These are phyloP conservation scores for Blepharisma japonicum DNA, from an alignment of 73 alveolate genomes.

Conservation along the genomic window DNA sequence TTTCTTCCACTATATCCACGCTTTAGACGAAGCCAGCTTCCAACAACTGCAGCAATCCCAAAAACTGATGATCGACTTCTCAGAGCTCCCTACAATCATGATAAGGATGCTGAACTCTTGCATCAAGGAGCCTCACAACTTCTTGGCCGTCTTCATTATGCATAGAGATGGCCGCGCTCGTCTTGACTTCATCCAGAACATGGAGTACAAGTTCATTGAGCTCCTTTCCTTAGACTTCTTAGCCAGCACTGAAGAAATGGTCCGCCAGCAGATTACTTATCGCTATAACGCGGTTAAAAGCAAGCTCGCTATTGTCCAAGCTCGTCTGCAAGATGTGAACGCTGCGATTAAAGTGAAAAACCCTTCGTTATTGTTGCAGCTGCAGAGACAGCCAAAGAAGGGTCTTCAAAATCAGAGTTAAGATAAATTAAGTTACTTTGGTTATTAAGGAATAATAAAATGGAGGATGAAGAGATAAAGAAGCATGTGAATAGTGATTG, in stretches of 20 bases:
- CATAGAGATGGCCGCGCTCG: conserved; percentile 86
- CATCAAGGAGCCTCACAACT: conserved; percentile 77
- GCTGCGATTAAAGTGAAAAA: conserved; percentile 78
- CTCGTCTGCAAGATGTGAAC: conserved; percentile 75
- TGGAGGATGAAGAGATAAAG: too few relatives aligned
- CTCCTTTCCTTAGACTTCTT: conserved; percentile 69
- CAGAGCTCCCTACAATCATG: conserved; percentile 75
- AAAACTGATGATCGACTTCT: conserved; percentile 85
- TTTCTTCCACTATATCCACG: conserved; percentile 85
- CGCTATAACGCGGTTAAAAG: conserved; percentile 76
- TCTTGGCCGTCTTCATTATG: conserved; percentile 90
- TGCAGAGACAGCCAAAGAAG: conserved; percentile 58
- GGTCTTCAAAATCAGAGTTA: neutral
- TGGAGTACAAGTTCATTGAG: conserved; percentile 92
- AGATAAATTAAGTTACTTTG: too few relatives aligned
- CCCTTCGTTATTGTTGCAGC: conserved; percentile 82
- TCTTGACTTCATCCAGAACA: conserved; percentile 82
- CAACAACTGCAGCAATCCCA: conserved; percentile 47
- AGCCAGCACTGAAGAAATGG: conserved; percentile 80
- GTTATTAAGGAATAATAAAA: too few relatives aligned
- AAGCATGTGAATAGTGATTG: too few relatives aligned
- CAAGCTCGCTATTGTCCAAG: conserved; percentile 80
- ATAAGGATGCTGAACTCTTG: conserved; percentile 86
- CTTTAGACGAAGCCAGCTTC: conserved; percentile 41
- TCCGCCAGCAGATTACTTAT: conserved; percentile 83